These are phyloP conservation scores for Papilionanthe hybrid DNA, from an alignment of 116 monocot genomes.

Conservation along the genomic window DNA sequence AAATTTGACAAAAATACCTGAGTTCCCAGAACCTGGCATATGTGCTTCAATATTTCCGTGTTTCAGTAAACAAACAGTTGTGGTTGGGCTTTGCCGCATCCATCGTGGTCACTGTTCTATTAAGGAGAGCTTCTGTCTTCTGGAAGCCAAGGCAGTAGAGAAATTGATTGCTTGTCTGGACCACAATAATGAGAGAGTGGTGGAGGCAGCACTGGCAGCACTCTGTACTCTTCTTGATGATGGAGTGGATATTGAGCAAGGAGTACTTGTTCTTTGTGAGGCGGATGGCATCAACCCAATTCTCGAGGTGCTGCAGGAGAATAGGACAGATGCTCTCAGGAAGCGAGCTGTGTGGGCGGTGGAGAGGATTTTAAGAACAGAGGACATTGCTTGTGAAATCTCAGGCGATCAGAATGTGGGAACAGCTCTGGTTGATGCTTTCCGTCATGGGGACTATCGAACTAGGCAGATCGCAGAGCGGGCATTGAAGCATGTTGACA, in stretches of 20 bases:
- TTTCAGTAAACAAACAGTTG: conserved; percentile 23
- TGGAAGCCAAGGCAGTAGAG: conserved; percentile 60
- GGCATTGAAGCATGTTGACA: conserved; percentile 76
- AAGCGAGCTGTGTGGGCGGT: conserved; percentile 67
- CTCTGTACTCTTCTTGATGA: conserved; percentile 78
- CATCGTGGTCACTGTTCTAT: conserved; percentile 71
- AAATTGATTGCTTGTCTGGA: conserved; percentile 75
- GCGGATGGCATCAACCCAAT: conserved; percentile 54
- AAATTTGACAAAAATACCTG: conserved; percentile 38
- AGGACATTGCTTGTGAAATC: conserved; percentile 58
- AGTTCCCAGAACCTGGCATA: conserved; percentile 21
- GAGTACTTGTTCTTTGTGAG: conserved; percentile 53
- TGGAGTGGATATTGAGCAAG: conserved; percentile 61
- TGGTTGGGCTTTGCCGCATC: conserved; percentile 45
- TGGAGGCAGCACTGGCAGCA: conserved; percentile 72
- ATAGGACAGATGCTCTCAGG: conserved; percentile 33
- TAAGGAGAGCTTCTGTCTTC: conserved; percentile 73
- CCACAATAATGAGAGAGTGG: conserved; percentile 67
- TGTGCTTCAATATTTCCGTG: conserved; percentile 42
- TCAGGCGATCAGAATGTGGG: conserved; percentile 42
- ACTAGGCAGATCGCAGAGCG: conserved; percentile 82
- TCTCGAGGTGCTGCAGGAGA: conserved; percentile 46
- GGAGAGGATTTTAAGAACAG: conserved; percentile 74
- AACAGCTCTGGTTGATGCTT: conserved; percentile 75
- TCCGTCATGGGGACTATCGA: conserved; percentile 42